Base-by-base conservation (phyloP, 768 basidiomycete species). In the Clitopilus passeckerianus region DNA sequence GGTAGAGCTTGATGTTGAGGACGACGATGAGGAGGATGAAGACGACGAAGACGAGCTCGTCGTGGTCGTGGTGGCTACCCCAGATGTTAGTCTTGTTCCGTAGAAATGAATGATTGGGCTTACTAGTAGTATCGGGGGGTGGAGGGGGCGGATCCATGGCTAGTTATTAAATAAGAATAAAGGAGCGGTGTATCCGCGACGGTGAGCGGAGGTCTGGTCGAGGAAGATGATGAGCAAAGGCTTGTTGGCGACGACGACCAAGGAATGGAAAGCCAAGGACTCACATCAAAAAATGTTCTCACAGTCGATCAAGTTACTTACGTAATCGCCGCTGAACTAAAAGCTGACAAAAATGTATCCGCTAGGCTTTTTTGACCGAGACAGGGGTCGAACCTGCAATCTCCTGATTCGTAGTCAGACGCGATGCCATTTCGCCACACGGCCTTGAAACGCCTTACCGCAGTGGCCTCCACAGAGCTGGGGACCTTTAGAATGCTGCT, bases 371-470 rank as follows among this genome's bases (percentile, higher is more conserved):
- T 30, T 41, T 53, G 53, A 53, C 53, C 53, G 53, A 53, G 53
- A 53, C 87, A 91, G 87, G 88, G 84, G 80, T 90, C 87, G 88
- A 90, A 90, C 89, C 87, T 90, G 86, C 88, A 89, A 89, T 89
- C 89, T 90, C 88, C 87, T 90, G 89, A 89, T 90, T 88, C 87
- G 87, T 88, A 89, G 89, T 89, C 87, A 90, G 87, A 90, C 88
- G 87, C 89, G 87, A 89, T 91, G 87, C 89, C 89, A 89, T 89
- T 90, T 89, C 87, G 88, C 89, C 89, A 89, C 54, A 55, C 54
- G 54, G 54, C 54, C 53, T 41, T 41, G 10, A n/a, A 41, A 50
- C 3, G 16, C n/a, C 46, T n/a, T 22, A 50, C 46, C 46, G 10
- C 46, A 12, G 12, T 50, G 16, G 22, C 22, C 20, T 10, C 46